These are phyloP conservation scores for Coniophora puteana DNA, from an alignment of 1,284 basidiomycete genomes.

Conservation along the genomic window DNA sequence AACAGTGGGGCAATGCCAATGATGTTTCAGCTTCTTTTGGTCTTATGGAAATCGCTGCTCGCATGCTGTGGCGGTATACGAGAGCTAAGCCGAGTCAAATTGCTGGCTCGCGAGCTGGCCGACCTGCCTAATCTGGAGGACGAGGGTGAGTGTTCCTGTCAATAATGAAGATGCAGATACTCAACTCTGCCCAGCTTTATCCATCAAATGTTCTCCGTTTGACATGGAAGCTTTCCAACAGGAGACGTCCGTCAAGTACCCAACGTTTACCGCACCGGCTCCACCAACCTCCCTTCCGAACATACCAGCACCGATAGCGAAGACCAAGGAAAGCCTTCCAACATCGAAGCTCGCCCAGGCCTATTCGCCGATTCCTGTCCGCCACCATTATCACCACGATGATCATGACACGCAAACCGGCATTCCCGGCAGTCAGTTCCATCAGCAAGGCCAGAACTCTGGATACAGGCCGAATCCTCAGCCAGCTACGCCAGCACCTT, in stretches of 20 bases:
- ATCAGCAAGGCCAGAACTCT: conserved; percentile 40
- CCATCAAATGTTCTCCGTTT: conserved; percentile 82
- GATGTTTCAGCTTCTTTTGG: conserved; percentile 72
- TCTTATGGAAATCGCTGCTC: conserved; percentile 94
- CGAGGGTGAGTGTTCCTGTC: conserved; percentile 42
- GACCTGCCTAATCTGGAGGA: conserved; percentile 64
- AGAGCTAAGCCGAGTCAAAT: conserved; percentile 84
- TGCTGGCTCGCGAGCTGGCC: conserved; percentile 79
- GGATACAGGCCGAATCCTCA: conserved; percentile 56
- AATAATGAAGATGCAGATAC: conserved; percentile 6
- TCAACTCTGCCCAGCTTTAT: conserved; percentile 31
- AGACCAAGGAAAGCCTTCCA: conserved; percentile 39
- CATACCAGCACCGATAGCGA: conserved; percentile 20
- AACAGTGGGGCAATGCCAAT: conserved; percentile 1
- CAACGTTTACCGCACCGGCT: conserved; percentile 71
- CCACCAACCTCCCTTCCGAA: conserved; percentile 28
- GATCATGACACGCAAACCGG: conserved; percentile 50
- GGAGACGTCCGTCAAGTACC: conserved; percentile 92
- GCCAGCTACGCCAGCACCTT: conserved; percentile 83
- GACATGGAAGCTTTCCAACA: conserved; percentile 86
- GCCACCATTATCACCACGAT: conserved; percentile 88
- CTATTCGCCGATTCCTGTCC: conserved; percentile 88
- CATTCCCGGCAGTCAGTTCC: conserved; percentile 38
- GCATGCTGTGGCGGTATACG: conserved; percentile 91
- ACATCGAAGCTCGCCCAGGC: conserved; percentile 80